phyloP scores from a whole-genome alignment of 768 basidiomycete genomes.

The Rhodosporidiobolus sp. region DNA sequence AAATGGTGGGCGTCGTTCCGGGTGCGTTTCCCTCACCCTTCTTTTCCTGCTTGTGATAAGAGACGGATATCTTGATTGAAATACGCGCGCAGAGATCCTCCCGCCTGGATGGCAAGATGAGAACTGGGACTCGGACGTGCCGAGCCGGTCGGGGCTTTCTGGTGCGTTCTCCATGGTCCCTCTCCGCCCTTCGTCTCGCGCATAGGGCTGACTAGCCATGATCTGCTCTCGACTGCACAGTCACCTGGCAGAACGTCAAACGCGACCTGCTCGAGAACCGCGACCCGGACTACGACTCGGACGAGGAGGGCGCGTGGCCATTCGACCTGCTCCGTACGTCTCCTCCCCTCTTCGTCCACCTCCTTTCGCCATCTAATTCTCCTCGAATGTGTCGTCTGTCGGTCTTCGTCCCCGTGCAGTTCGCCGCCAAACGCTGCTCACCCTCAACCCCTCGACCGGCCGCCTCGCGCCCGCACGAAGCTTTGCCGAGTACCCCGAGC shows the following conservation, averaged over 20 bases:
- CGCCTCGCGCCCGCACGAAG: background rate
- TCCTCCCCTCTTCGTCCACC: background rate
- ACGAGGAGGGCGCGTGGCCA: slow-evolving; percentile 36
- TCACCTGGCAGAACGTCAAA: slow-evolving; percentile 36
- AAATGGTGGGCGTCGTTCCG: background rate
- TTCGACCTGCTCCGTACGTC: slow-evolving; percentile 31
- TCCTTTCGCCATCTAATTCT: background rate
- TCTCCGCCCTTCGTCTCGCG: background rate
- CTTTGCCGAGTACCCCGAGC: slow-evolving; percentile 6
- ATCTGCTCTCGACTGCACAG: background rate
- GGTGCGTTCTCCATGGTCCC: slow-evolving; percentile 7
- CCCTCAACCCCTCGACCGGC: slow-evolving; percentile 3
- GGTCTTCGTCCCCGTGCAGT: background rate
- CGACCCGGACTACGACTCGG: slow-evolving; percentile 43
- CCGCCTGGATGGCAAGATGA: slow-evolving; percentile 31
- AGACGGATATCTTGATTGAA: too few species aligned
- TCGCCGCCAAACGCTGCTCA: background rate
- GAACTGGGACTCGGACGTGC: slow-evolving; percentile 2
- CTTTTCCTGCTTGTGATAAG: too few species aligned
- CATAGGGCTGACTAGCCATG: background rate
- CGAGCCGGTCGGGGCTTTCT: slow-evolving; percentile 9
- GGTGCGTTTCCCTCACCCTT: slow-evolving; percentile 2
- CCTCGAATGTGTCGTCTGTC: background rate
- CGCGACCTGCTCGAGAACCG: slow-evolving; percentile 33
- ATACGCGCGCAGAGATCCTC: slow-evolving; percentile 37